phyloP scores from a whole-genome alignment of 164 flowering plant species.

The Stephania japonica region DNA sequence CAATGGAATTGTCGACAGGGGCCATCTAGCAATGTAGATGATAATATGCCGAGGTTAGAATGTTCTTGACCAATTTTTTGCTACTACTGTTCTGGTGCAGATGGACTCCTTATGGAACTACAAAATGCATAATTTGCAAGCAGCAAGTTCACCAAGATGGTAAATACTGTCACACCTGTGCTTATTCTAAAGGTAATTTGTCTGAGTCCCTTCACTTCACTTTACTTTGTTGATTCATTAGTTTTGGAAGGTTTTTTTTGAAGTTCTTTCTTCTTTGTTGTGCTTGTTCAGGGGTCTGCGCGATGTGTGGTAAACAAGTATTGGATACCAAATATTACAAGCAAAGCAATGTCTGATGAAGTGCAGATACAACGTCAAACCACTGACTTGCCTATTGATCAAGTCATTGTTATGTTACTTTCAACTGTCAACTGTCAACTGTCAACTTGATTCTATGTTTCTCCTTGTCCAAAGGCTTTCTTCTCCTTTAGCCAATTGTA shows the following conservation, averaged over 20 bases:
- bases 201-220: neutral
- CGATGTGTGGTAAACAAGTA: constrained; percentile 97
- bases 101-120: constrained; percentile 91
- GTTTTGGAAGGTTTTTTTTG: neutral
- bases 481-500: neutral
- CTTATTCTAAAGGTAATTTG: constrained; percentile 72
- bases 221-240: neutral
- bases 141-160: constrained; percentile 96
- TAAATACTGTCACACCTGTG: constrained; percentile 96
- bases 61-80: neutral
- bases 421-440: neutral
- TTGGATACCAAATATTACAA: constrained; percentile 83
- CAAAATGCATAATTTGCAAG: constrained; percentile 95
- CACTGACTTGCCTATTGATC: neutral
- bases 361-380: neutral
- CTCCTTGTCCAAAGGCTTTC: neutral
- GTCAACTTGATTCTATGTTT: neutral
- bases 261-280: neutral
- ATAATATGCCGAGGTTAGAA: neutral
- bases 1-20: neutral
- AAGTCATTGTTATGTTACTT: too few relatives aligned
- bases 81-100: constrained; percentile 28
- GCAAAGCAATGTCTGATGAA: constrained; percentile 75
- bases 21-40: neutral
- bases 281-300: constrained; percentile 76